Base-by-base conservation (phyloP, 164 flowering plant genomes). In the Taxillus chinensis region DNA sequence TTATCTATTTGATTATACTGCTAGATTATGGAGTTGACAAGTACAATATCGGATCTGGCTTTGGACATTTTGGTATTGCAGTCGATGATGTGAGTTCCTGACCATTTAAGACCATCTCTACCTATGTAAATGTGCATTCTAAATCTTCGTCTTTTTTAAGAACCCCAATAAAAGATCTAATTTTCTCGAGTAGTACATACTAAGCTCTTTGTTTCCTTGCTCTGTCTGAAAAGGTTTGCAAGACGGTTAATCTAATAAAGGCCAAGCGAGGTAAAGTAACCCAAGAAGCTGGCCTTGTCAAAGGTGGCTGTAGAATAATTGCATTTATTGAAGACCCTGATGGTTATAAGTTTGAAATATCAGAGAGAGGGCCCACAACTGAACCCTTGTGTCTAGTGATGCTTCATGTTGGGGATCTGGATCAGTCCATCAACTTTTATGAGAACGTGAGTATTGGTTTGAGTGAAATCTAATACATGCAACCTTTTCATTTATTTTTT, bases 331-430 rank as follows among this genome's bases (percentile, higher is more conserved):
- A 93, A 75, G 99, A 93, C 77, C 96, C 95, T 49, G 99, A 90
- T 80, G 99, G 99, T 74, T 93, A 93, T 65, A 90, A 89, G 72
- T 93, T 90, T 81, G 99, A 93, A 74, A 92, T 93, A 64, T 63
- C 90, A 68, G 97, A 93, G 74, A 84, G 99, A 67, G 92, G 90
- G 3, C 92, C 93, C 64, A 90, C 99, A 57, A 97, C 92, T 63
- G 97, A 93, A 71, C 99, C 99, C 12, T 60, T 93, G 55, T 90
- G 99, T 73, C 97, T 89, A 85, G 89, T 93, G 39, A 93, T 93
- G 99, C 96, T 93, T 60, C 86, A 95, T 57, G 99, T 93, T 43
- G 96, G 97, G 46, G 95, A 93, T 80, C 90, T 93, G 73, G 91
- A 90, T 67, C 95, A 87, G 11, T 69, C 99, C 59, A 87, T 93